Evolutionary conservation across 2,329 filamentous ascomycete species (phyloP).

Genomic region (Fusarium protoensiforme): DNA sequence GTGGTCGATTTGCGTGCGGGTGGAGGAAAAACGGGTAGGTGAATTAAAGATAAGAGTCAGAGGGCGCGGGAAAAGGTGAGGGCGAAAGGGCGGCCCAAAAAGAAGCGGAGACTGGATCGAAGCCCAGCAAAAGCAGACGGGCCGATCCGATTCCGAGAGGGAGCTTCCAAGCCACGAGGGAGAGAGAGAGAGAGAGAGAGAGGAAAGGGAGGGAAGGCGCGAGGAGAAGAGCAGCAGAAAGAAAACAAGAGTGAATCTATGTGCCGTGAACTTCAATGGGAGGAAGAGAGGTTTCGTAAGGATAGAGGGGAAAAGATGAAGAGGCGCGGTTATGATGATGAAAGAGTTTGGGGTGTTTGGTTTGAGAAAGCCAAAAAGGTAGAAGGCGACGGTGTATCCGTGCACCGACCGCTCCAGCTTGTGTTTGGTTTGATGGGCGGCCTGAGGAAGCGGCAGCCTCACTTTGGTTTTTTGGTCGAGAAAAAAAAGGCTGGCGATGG

Average conservation of each 20-base stretch:
- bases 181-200: conserved; percentile 23
- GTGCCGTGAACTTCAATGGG: conserved; percentile 17
- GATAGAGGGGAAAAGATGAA: conserved; percentile 2
- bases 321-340: conserved; percentile 28
- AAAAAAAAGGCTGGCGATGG: not conserved
- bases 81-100: conserved; percentile 22
- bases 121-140: conserved; percentile 33
- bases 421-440: conserved; percentile 8
- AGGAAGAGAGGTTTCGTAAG: not conserved
- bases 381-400: conserved; percentile 19
- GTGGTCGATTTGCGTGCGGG: conserved; percentile 1
- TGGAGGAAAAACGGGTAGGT: conserved; percentile 5
- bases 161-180: conserved; percentile 25
- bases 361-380: not conserved
- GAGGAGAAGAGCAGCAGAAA: not conserved
- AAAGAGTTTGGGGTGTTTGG: conserved; percentile 13
- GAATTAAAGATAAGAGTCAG: conserved; percentile 12
- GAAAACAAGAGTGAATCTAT: conserved; percentile 21
- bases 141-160: conserved; percentile 38
- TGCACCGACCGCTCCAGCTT: conserved; percentile 5
- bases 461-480: not conserved
- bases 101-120: conserved; percentile 40
- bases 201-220: conserved; percentile 3
- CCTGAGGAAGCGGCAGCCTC: conserved; percentile 19
- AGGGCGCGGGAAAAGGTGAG: conserved; percentile 6